A percentile compares a stretch with the other conserved stretches of the same genome.
Conservation (phyloP, 2,329 filamentous ascomycete genomes). For the Capronia epimyces region DNA sequence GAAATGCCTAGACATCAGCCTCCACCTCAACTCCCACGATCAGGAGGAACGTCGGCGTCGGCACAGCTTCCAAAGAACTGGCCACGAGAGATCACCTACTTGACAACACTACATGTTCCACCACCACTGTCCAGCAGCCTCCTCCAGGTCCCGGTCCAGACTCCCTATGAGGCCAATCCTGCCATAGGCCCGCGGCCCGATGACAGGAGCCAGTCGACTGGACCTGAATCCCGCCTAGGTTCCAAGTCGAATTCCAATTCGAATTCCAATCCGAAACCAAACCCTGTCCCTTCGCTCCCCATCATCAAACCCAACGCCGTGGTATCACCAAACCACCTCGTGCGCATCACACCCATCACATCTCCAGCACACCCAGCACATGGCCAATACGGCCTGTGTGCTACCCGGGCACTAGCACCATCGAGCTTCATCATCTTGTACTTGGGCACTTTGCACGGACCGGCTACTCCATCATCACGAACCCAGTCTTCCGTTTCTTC, state of each 20-base stretch:
- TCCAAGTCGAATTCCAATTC: not conserved
- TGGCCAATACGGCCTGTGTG: conserved; percentile 39
- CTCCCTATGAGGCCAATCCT: not conserved
- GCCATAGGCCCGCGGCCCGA: not conserved
- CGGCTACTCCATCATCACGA: not conserved
- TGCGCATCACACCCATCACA: conserved; percentile 41
- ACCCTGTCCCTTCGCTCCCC: not conserved
- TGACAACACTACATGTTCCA: conserved; percentile 28
- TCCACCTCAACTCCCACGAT: not conserved
- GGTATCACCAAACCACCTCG: conserved; percentile 27
- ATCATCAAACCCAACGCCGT: conserved; percentile 5
- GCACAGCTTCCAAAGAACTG: conserved; percentile 21
- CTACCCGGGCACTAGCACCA: conserved; percentile 46
- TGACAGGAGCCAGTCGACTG: not conserved
- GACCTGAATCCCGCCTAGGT: not conserved
- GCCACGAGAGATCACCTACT: conserved; percentile 18
- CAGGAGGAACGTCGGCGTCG: not conserved
- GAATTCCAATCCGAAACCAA: no score
- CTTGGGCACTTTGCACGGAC: conserved; percentile 45
- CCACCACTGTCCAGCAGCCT: conserved; percentile 1
- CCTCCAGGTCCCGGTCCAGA: not conserved
- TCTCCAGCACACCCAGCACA: conserved; percentile 43
- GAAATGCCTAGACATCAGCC: not conserved
- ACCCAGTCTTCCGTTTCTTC: not conserved
- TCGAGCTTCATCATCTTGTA: conserved; percentile 48